A percentile compares a stretch with the other conserved stretches of the same genome.
Conservation (phyloP, 495 filamentous ascomycete genomes). For the Penicillium cosmopolitanum region DNA sequence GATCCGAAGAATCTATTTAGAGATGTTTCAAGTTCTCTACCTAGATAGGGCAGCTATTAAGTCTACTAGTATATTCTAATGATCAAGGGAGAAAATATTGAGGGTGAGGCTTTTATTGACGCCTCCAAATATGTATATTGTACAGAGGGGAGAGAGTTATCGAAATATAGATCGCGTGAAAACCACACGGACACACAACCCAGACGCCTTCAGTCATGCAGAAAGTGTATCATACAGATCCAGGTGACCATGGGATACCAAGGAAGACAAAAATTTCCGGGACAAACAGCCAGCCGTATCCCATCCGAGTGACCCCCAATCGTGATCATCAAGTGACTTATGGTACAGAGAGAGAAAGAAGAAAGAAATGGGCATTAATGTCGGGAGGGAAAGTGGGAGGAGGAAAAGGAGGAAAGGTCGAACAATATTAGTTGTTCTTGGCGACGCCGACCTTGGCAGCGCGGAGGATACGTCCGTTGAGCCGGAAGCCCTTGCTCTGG, state of each 20-base stretch:
- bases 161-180: constrained; percentile 24
- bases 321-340: constrained; percentile 45
- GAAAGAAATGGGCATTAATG: constrained; percentile 13
- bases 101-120: constrained; percentile 14
- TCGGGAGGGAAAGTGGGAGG: background rate
- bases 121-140: constrained; percentile 26
- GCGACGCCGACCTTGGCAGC: constrained; percentile 96
- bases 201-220: constrained; percentile 42
- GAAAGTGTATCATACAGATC: constrained; percentile 49
- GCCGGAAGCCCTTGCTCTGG: constrained; percentile 90
- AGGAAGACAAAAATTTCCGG: constrained; percentile 28
- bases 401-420: background rate
- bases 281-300: constrained; percentile 31
- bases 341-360: constrained; percentile 42
- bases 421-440: constrained; percentile 59
- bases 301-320: constrained; percentile 33
- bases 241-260: constrained; percentile 33
- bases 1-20: background rate
- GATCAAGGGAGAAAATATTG: background rate
- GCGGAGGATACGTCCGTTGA: constrained; percentile 88
- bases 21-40: no score
- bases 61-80: no score
- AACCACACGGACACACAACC: constrained; percentile 35
- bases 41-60: no score
- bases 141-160: constrained; percentile 44